Evolutionary conservation across 371 early-diverging fungal genomes (phyloP).

Genomic region (Mortierella sp.): DNA sequence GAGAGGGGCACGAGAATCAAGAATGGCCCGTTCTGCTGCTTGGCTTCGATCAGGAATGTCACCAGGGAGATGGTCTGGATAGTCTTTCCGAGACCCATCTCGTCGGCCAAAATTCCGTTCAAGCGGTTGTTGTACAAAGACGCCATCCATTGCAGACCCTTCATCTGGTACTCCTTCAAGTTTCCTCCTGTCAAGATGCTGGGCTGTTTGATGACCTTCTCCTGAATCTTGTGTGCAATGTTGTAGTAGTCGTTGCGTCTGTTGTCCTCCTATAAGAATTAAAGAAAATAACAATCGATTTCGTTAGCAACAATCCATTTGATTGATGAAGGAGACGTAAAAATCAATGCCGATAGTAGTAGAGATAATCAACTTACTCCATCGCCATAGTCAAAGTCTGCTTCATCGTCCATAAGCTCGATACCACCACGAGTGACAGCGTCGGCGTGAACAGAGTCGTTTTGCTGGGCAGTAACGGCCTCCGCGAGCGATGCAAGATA

Average conservation of each 20-base stretch:
- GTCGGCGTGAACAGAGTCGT: constrained; percentile 67
- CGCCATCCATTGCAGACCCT: constrained; percentile 99
- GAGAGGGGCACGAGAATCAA: constrained; percentile 95
- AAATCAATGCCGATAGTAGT: no score
- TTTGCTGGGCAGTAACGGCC: constrained; percentile 86
- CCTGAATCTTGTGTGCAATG: constrained; percentile 87
- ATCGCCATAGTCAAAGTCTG: constrained; percentile 66
- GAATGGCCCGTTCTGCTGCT: constrained; percentile 93
- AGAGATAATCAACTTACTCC: constrained; percentile 23
- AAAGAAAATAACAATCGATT: neutral
- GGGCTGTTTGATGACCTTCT: constrained; percentile 84
- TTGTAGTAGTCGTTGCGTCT: constrained; percentile 86
- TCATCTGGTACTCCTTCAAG: constrained; percentile 98
- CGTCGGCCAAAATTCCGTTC: constrained; percentile 99
- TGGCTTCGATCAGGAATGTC: constrained; percentile 92
- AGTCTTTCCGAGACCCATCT: constrained; percentile 98
- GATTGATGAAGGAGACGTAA: neutral
- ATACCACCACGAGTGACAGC: constrained; percentile 58
- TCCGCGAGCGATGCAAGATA: constrained; percentile 86
- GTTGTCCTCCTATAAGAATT: constrained; percentile 50
- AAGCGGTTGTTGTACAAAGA: constrained; percentile 96
- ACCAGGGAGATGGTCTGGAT: constrained; percentile 99
- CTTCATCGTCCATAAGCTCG: constrained; percentile 65
- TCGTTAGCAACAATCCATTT: neutral
- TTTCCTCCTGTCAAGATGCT: constrained; percentile 86